Evolutionary conservation across 129 eudicot species (phyloP), one percentile per base, ranked within the genome.

Genomic region (Sambucus nigra): DNA sequence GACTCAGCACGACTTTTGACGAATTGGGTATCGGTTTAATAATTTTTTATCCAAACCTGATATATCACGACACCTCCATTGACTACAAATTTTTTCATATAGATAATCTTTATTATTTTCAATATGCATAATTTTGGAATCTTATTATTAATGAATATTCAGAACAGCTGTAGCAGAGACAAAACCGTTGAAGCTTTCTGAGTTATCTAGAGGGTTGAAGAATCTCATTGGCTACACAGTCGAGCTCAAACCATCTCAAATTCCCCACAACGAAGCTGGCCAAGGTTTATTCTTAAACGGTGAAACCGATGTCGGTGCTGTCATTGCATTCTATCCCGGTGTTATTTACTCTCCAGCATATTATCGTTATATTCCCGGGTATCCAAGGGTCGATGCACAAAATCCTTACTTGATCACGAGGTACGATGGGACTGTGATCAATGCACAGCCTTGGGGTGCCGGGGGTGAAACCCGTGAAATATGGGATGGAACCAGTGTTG

Each of bases 321-420:
- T 89, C 33, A 73, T 89, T 35, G 98, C 98, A 54, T 68, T 89
- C 29, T 89, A 85, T 71, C 98, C 98, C 10, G 98, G 98, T 15
- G 71, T 85, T 0, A 67, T 78, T 21, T 89, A 89, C 77, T 81
- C 95, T 46, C 98, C 97, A n/a, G 97, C 97, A 16, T 76, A 76
- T 70, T 89, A 89, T 67, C 86, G 93, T 7, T 89, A 81, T 61
- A 89, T 89, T 40, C 97, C 97, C 49, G 94, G 97, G 32, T 89
- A 89, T 47, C 97, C 97, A 10, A 71, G 83, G 70, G 85, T 89
- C 10, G 83, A 89, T 59, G 61, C 83, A 53, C 83, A 74, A 40
- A 89, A 89, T 51, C 82, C 95, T 19, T 84, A 89, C 65, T 59
- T 89, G 51, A 89, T 84, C 60, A 89, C 97, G 22, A 65, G 97